Evolutionary conservation across 2,329 filamentous ascomycete genomes (phyloP).

Genomic region (Phaeoacremonium minimum): DNA sequence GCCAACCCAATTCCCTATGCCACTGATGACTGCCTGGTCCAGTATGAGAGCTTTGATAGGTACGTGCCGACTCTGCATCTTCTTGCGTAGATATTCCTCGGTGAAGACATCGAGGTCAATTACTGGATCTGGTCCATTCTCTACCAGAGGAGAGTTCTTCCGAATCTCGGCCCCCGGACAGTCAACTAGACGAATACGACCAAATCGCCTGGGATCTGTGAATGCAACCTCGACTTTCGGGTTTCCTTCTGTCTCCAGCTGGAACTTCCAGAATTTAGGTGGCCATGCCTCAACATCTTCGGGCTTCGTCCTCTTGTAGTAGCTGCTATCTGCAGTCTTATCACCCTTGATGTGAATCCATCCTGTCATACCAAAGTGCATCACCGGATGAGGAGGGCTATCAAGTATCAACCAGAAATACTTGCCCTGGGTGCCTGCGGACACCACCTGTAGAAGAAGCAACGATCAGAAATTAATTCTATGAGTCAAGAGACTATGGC

Average conservation of each 20-base stretch:
- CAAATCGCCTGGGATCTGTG: conserved; percentile 76
- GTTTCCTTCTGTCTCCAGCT: conserved; percentile 59
- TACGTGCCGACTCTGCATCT: conserved; percentile 72
- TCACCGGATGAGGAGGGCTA: conserved; percentile 77
- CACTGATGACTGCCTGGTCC: conserved; percentile 84
- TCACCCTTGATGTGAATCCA: conserved; percentile 87
- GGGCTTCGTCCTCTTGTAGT: conserved; percentile 68
- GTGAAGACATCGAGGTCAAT: conserved; percentile 75
- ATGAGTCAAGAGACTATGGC: neutral
- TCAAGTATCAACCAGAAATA: conserved; percentile 82
- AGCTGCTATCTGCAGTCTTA: conserved; percentile 72
- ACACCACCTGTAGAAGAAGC: conserved; percentile 37
- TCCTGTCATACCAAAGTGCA: conserved; percentile 78
- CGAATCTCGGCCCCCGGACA: conserved; percentile 74
- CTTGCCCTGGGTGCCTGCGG: conserved; percentile 84
- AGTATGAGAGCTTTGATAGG: conserved; percentile 86
- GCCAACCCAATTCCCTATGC: conserved; percentile 95
- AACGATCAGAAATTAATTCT: neutral
- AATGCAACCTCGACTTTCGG: conserved; percentile 66
- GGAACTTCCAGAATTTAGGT: conserved; percentile 85
- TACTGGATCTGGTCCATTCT: conserved; percentile 93
- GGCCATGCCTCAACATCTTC: conserved; percentile 69
- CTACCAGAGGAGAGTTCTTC: conserved; percentile 71
- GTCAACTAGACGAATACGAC: conserved; percentile 75
- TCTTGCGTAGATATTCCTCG: conserved; percentile 66